phyloP scores from a whole-genome alignment of 345 rosid species.

The Punica granatum region DNA sequence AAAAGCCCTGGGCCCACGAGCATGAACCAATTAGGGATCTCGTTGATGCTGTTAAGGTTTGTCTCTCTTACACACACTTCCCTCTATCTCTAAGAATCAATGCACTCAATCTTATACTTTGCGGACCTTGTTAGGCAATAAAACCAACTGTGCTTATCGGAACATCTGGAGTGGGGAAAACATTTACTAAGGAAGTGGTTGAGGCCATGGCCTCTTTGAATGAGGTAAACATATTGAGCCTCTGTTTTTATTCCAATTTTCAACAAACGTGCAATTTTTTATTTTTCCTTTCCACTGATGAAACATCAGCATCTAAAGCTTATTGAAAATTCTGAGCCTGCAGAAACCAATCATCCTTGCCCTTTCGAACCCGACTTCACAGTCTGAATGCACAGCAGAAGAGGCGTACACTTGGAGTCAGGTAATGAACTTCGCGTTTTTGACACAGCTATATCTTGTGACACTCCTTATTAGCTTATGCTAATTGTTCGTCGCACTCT shows the following conservation, averaged over 20 bases:
- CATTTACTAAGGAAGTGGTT: conserved; percentile 81
- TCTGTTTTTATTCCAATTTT: background rate
- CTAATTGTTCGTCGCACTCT: background rate
- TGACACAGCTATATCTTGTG: background rate
- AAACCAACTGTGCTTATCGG: conserved; percentile 91
- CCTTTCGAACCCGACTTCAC: conserved; percentile 97
- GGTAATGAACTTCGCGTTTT: conserved; percentile 28
- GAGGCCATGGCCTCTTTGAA: conserved; percentile 82
- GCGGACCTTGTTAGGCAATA: conserved; percentile 43
- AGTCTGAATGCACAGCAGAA: conserved; percentile 96
- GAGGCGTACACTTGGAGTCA: conserved; percentile 84
- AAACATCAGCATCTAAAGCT: background rate
- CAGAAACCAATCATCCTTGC: conserved; percentile 87
- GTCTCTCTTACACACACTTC: background rate
- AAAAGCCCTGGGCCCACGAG: conserved; percentile 96
- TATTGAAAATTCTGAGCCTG: conserved; percentile 12
- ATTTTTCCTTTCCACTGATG: background rate
- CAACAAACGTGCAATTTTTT: background rate
- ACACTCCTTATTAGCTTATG: background rate
- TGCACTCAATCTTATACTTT: conserved; percentile 9
- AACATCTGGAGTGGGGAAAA: conserved; percentile 87
- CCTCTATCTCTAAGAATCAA: conserved; percentile 9
- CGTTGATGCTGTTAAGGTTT: conserved; percentile 66
- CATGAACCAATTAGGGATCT: conserved; percentile 65
- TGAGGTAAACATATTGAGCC: conserved; percentile 37